phyloP scores from a whole-genome alignment of 75 land plant species.

The Picea sitchensis region DNA sequence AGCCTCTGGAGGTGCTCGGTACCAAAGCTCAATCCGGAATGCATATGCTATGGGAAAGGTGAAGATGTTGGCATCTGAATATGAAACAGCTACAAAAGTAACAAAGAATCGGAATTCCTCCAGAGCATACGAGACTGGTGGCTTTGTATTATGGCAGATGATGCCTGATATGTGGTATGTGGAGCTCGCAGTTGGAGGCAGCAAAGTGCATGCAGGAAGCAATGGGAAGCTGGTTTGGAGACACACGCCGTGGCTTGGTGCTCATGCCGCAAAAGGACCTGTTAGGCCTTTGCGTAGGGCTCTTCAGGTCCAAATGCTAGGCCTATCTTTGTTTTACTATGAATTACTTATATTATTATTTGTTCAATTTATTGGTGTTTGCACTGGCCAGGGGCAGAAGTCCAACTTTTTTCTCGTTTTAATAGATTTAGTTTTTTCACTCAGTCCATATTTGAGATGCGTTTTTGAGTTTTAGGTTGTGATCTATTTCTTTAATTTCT shows the following conservation, averaged over 20 bases:
- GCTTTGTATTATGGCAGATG: slow-evolving; percentile 45
- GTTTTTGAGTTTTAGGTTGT: not conserved
- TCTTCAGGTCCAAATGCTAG: slow-evolving; percentile 21
- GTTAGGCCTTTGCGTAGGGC: slow-evolving; percentile 28
- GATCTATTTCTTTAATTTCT: not conserved
- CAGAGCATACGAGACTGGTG: slow-evolving; percentile 19
- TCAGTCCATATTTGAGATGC: not conserved
- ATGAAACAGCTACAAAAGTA: slow-evolving; percentile 3
- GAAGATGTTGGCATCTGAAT: slow-evolving; percentile 26
- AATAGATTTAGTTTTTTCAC: not conserved
- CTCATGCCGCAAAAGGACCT: slow-evolving; percentile 34
- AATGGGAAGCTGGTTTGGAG: slow-evolving; percentile 37
- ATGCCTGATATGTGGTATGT: slow-evolving; percentile 34
- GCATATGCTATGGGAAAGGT: slow-evolving; percentile 44
- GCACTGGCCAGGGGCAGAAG: not conserved
- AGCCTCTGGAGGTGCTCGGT: slow-evolving; percentile 25
- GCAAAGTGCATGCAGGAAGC: slow-evolving; percentile 30
- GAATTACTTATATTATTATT: not conserved
- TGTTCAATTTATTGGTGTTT: no score
- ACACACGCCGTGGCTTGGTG: slow-evolving; percentile 29
- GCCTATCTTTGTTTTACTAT: not conserved
- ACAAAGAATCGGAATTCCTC: not conserved
- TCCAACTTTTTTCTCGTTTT: not conserved
- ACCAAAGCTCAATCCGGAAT: slow-evolving; percentile 16
- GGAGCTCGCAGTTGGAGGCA: slow-evolving; percentile 33